Conservation (phyloP, 495 filamentous ascomycete genomes). For the Daldinia caldariorum region DNA sequence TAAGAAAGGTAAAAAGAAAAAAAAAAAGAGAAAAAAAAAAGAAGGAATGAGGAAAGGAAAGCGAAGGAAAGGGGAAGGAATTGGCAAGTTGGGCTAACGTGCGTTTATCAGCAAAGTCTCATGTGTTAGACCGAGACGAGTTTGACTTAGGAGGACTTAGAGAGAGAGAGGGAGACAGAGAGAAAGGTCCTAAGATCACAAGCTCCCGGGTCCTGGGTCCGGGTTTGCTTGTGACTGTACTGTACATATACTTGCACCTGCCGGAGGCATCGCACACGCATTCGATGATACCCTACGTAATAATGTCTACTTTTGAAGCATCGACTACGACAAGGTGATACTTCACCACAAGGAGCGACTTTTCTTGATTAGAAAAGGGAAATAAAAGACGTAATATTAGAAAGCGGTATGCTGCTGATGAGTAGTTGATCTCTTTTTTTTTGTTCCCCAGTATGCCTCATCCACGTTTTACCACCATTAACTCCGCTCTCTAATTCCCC, state of each 20-base stretch:
- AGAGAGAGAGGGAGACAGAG: not conserved
- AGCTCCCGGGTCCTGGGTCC: not conserved
- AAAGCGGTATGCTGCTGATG: constrained; percentile 39
- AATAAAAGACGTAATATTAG: constrained; percentile 36
- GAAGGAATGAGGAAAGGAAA: not conserved
- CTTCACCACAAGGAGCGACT: not conserved
- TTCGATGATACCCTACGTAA: constrained; percentile 47
- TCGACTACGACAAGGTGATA: not conserved
- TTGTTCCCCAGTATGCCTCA: constrained; percentile 35
- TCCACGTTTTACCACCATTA: constrained; percentile 33
- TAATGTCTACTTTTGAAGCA: constrained; percentile 43
- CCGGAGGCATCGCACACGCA: constrained; percentile 34
- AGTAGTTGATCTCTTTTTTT: constrained; percentile 23
- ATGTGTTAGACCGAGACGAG: not conserved
- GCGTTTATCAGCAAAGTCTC: not conserved
- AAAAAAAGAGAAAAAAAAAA: too few species aligned
- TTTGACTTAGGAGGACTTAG: not conserved
- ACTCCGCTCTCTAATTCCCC: constrained; percentile 28
- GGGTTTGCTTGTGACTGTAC: constrained; percentile 6
- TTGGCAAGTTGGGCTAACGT: constrained; percentile 7
- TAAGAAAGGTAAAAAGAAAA: too few species aligned
- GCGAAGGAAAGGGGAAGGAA: not conserved
- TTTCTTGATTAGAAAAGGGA: constrained; percentile 24
- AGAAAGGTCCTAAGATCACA: not conserved
- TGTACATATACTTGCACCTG: constrained; percentile 39